Evolutionary conservation across 176 grass and related monocot genomes (phyloP), one percentile per base, ranked within the genome.

Genomic region (Dendrocalamus sinicus): DNA sequence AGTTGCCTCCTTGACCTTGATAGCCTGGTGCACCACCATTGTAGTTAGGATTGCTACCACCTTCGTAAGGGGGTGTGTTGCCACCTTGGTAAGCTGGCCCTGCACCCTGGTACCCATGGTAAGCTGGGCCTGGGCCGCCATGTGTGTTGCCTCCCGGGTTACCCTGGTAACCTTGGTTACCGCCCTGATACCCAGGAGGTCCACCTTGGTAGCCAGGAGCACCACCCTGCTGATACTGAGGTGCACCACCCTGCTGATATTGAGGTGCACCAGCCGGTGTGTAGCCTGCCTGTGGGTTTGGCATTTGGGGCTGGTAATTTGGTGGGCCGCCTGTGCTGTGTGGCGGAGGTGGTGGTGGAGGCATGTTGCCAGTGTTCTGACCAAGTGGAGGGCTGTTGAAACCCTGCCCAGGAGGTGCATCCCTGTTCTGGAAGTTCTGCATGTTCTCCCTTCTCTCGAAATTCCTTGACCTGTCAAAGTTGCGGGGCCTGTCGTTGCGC

Each of bases 401-500:
- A 58, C 87, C 85, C 15, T 86, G 84, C 2, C 53, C 81, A 14
- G 89, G 90, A 76, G 96, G 87, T 19, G 63, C 83, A 15, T 89
- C 91, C 53, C 91, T 88, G 72, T 87, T 94, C 71, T 95, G 95
- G 78, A 90, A 98, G 67, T 90, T 98, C 72, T 93, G 95, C 86
- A 82, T 91, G 77, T 93, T 93, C 12, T 99, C 93, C 37, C 92
- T 90, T 67, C 96, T 91, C 59, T 99, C 96, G 47, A 99, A 96
- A 75, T 92, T 99, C 80, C 93, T 92, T 74, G 96, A 99, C 17
- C 93, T 93, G 69, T 99, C 96, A 20, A 92, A 96, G 75, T 90
- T 98, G 65, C 93, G 88, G 35, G 96, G 96, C 53, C 96, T 93
- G 41, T 98, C 93, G 19, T 88, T 99, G n/a, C 93, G 88, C 30